These are phyloP conservation scores for Ceratobasidium theobromae DNA, from an alignment of 1,284 basidiomycete species.

Conservation along the genomic window DNA sequence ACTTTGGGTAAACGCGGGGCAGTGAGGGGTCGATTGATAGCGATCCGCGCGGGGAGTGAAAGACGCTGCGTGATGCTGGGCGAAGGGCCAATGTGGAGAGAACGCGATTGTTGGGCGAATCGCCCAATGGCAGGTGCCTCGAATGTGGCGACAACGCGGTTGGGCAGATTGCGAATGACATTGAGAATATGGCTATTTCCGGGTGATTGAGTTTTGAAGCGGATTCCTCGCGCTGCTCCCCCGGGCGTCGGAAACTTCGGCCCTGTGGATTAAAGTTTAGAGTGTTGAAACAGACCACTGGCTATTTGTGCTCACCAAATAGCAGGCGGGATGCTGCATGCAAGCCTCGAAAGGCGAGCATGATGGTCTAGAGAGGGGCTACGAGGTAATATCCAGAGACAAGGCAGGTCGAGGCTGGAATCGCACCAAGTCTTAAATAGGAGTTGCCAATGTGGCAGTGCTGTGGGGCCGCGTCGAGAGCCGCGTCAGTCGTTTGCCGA, in stretches of 20 bases:
- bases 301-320: conserved; percentile 1
- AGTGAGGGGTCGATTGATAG: conserved; percentile 11
- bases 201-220: conserved; percentile 18
- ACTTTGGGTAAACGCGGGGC: conserved; percentile 22
- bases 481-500: conserved; percentile 27
- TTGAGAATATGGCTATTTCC: conserved; percentile 2
- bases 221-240: conserved; percentile 28
- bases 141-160: background rate
- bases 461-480: background rate
- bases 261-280: background rate
- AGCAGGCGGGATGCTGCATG: conserved; percentile 30
- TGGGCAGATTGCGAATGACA: conserved; percentile 10
- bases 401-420: too few relatives aligned
- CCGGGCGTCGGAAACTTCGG: conserved; percentile 12
- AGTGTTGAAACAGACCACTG: background rate
- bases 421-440: too few relatives aligned
- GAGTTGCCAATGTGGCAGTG: background rate
- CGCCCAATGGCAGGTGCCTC: conserved; percentile 21
- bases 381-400: background rate
- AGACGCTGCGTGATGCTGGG: conserved; percentile 23
- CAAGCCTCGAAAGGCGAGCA: conserved; percentile 17
- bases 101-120: conserved; percentile 15
- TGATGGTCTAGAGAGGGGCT: too few relatives aligned
- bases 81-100: background rate
- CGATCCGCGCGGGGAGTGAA: conserved; percentile 12